Evolutionary conservation across 345 rosid genomes (phyloP).

Genomic region (Salix suchowensis): DNA sequence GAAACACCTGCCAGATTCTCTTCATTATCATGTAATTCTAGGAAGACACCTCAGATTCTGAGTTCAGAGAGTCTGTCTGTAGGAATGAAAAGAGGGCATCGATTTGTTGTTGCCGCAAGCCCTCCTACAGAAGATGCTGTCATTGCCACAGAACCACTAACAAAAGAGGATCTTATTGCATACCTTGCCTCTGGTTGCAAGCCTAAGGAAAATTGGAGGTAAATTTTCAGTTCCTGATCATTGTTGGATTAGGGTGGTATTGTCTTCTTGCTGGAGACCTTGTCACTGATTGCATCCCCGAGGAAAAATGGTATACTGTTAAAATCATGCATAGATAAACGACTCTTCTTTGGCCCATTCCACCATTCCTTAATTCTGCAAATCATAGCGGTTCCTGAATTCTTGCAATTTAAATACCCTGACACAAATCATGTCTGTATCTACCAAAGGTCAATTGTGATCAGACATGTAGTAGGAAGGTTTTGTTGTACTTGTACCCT

Average conservation of each 20-base stretch:
- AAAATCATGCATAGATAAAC: not conserved
- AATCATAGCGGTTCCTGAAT: not conserved
- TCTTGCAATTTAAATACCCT: not conserved
- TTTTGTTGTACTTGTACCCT: not conserved
- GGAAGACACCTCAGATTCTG: constrained; percentile 19
- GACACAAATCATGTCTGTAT: not conserved
- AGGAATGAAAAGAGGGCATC: constrained; percentile 44
- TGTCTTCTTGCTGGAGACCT: not conserved
- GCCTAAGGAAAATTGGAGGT: constrained; percentile 95
- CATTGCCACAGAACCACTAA: constrained; percentile 69
- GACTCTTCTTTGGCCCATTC: not conserved
- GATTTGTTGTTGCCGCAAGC: constrained; percentile 69
- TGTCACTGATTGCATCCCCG: not conserved
- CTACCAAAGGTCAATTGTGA: not conserved
- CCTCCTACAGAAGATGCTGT: constrained; percentile 88
- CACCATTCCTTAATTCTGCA: not conserved
- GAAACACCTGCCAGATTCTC: constrained; percentile 30
- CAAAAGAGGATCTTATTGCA: constrained; percentile 79
- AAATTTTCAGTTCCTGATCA: not conserved
- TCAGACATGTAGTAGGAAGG: not conserved
- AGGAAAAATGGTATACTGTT: not conserved
- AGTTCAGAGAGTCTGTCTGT: constrained; percentile 19
- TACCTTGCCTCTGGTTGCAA: constrained; percentile 98
- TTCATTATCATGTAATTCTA: constrained; percentile 30
- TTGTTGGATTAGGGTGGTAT: not conserved